Evolutionary conservation across 352 stramenopile genomes (phyloP), one percentile per base, ranked within the genome.

Genomic region (Globisporangium emineosum): DNA sequence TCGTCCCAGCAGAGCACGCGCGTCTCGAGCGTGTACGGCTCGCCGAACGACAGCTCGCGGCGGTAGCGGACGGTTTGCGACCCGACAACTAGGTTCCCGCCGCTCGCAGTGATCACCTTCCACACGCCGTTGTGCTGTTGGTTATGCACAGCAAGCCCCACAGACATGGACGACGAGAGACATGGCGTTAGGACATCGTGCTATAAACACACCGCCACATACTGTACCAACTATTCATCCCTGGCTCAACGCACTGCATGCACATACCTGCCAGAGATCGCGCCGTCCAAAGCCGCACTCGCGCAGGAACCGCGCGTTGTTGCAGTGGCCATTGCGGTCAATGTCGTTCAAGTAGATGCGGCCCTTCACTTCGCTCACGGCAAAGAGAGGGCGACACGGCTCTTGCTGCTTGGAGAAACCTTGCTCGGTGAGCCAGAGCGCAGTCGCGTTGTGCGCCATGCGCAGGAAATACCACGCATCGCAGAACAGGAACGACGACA

Each of bases 241-340:
- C n/a, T 52, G 45, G 8, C 19, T 19, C 45, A 52, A 51, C 29
- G 2, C 21, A 37, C 30, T 23, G 19, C 5, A 52, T 23, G 23
- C 4, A 65, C 73, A 12, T 79, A 95, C 87, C 77, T 93, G 80
- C 88, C 88, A 96, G 40, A 94, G 70, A 42, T 92, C 72, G 21
- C 86, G 81, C 0, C 88, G 79, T 0, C 81, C 88, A 52, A 93
- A 93, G 50, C 84, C 84, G 50, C 86, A 94, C 70, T 93, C 88
- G n/a, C 88, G 82, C 50, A 96, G 62, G 66, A 90, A 93, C 25
- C 88, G 74, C 54, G 88, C 82, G 42, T 96, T 96, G 68, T 94
- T 96, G 70, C 71, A 96, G 62, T 96, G 88, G 4, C 79, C 86
- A 54, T 96, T 96, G 50, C 88, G 86, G 62, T 96, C 88, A 45